Conservation (phyloP, 768 basidiomycete genomes). For the Termitomyces sp. region DNA sequence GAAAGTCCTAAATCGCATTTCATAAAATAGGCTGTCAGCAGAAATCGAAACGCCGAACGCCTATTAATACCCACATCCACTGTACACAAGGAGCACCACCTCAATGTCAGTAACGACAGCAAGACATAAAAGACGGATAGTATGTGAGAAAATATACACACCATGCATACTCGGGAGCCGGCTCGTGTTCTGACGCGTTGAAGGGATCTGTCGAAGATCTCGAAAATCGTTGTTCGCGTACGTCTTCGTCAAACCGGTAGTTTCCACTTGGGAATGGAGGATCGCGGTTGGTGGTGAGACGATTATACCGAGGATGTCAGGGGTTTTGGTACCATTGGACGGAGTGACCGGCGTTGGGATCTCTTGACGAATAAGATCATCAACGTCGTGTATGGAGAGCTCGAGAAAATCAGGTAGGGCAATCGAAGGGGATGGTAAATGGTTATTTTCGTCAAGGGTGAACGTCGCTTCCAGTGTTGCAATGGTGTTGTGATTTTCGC, state of each 20-base stretch:
- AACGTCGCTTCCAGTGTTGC: conserved; percentile 22
- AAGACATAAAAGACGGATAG: neutral
- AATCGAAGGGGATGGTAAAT: conserved; percentile 21
- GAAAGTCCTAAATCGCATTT: conserved; percentile 9
- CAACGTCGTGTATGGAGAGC: conserved; percentile 41
- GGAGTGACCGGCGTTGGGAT: conserved; percentile 39
- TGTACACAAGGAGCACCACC: conserved; percentile 8
- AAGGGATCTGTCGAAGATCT: conserved; percentile 60
- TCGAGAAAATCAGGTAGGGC: conserved; percentile 35
- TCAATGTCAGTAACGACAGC: neutral
- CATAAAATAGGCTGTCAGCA: conserved; percentile 8
- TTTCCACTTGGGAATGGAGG: conserved; percentile 57
- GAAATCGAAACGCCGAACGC: conserved; percentile 16
- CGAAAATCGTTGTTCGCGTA: conserved; percentile 81
- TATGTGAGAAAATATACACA: conserved; percentile 17
- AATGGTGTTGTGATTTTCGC: conserved; percentile 17
- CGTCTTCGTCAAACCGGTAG: conserved; percentile 71
- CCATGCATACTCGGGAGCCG: conserved; percentile 83
- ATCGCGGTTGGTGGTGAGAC: conserved; percentile 61
- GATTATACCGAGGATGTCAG: conserved; percentile 48
- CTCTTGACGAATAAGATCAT: conserved; percentile 36
- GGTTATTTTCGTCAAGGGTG: conserved; percentile 35
- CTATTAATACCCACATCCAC: conserved; percentile 38
- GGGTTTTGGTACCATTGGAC: conserved; percentile 33
- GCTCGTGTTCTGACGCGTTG: conserved; percentile 78